These are phyloP conservation scores for Cichorium intybus DNA, from an alignment of 140 eudicot species.

Conservation along the genomic window DNA sequence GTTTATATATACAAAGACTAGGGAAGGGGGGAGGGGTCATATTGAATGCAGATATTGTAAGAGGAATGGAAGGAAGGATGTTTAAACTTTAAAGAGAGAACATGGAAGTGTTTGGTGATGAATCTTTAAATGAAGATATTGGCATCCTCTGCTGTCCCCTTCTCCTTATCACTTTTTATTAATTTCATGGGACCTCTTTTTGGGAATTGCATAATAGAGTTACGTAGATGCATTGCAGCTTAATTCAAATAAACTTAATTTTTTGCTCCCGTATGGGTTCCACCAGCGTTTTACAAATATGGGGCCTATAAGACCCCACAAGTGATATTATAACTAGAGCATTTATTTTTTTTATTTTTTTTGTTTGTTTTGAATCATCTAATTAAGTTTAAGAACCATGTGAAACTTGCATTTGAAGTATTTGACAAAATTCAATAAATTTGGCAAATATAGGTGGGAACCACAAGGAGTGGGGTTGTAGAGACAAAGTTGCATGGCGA, in stretches of 20 bases:
- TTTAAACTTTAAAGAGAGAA: conserved; percentile 40
- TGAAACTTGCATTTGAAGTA: conserved; percentile 13
- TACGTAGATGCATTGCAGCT: conserved; percentile 28
- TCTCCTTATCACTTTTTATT: conserved; percentile 41
- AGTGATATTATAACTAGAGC: conserved; percentile 10
- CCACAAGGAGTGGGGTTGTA: conserved; percentile 43
- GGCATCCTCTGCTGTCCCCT: conserved; percentile 56
- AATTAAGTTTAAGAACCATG: background rate
- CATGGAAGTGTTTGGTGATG: conserved; percentile 54
- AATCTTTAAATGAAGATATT: conserved; percentile 46
- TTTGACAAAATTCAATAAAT: background rate
- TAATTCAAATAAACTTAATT: background rate
- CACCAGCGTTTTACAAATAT: background rate
- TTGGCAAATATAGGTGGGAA: conserved; percentile 27
- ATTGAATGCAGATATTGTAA: conserved; percentile 51
- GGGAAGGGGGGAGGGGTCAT: conserved; percentile 18
- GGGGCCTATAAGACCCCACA: background rate
- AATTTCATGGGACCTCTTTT: conserved; percentile 17
- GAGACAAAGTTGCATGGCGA: conserved; percentile 53
- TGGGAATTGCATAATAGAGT: conserved; percentile 8
- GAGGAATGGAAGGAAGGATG: conserved; percentile 48
- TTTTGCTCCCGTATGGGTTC: background rate
- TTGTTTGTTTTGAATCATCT: too few relatives aligned
- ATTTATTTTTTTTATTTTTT: too few relatives aligned
- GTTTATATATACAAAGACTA: background rate